A percentile compares a stretch with the other conserved stretches of the same genome.
These are phyloP conservation scores for Lachancea waltii DNA, from an alignment of 805 yeast genomes.

Conservation along the genomic window DNA sequence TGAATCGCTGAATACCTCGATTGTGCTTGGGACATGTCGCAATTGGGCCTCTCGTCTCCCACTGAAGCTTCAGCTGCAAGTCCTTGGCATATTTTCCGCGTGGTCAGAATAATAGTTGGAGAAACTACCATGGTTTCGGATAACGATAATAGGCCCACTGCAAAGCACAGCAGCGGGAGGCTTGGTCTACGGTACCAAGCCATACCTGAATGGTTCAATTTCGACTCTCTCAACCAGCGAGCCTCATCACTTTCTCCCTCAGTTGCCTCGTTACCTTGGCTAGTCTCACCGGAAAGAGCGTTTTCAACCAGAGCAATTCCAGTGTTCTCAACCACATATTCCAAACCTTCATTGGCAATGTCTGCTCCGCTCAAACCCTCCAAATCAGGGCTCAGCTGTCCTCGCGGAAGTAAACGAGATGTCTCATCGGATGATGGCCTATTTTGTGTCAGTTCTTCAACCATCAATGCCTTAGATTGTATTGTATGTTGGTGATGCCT, in stretches of 20 bases:
- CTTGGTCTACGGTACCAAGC: conserved; percentile 57
- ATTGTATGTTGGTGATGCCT: too few relatives aligned
- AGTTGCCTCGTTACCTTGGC: conserved; percentile 10
- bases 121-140: conserved; percentile 37
- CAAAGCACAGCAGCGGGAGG: conserved; percentile 40
- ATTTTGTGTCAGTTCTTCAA: not conserved
- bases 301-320: conserved; percentile 15
- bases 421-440: not conserved
- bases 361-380: conserved; percentile 4
- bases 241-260: conserved; percentile 6
- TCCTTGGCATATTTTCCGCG: conserved; percentile 36
- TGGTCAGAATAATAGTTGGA: conserved; percentile 33
- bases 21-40: conserved; percentile 40
- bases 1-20: conserved; percentile 42
- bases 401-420: not conserved
- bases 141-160: conserved; percentile 39
- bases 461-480: not conserved
- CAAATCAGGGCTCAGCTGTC: conserved; percentile 2
- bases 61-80: conserved; percentile 19
- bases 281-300: conserved; percentile 9
- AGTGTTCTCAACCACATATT: conserved; percentile 19
- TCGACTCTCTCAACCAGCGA: conserved; percentile 45
- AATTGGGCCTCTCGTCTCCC: conserved; percentile 29
- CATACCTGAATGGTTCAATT: conserved; percentile 37
- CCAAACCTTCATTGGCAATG: conserved; percentile 16